A percentile compares a stretch with the other conserved stretches of the same genome.
Evolutionary conservation across 73 alveolate genomes (phyloP).

Genomic region (Breviolum minutum): DNA sequence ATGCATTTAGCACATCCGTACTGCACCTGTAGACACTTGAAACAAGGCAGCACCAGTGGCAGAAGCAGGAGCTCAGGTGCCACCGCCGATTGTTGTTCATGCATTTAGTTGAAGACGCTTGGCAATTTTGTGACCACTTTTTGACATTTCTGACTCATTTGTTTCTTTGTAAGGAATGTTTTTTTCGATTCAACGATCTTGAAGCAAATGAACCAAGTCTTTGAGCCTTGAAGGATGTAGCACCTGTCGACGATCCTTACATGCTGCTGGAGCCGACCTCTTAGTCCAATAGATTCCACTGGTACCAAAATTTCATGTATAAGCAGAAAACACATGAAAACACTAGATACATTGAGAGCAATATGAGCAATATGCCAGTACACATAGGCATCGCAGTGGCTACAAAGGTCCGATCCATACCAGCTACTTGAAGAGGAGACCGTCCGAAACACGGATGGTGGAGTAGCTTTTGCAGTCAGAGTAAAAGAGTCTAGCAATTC

Average conservation of each 20-base stretch:
- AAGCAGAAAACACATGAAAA: not conserved
- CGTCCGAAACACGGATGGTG: not conserved
- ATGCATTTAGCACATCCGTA: too few species aligned
- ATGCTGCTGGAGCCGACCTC: slow-evolving; percentile 19
- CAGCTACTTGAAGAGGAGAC: slow-evolving; percentile 35
- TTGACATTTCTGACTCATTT: too few species aligned
- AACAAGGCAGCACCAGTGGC: not conserved
- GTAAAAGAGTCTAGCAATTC: too few species aligned
- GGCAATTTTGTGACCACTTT: too few species aligned
- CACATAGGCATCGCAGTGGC: not conserved
- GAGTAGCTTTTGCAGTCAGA: too few species aligned
- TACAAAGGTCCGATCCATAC: slow-evolving; percentile 58
- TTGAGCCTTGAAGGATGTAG: not conserved
- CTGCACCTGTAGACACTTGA: too few species aligned
- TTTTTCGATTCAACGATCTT: too few species aligned
- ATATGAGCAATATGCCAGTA: too few species aligned
- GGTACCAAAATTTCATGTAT: not conserved
- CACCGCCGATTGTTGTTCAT: not conserved
- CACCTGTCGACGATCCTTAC: slow-evolving; percentile 30
- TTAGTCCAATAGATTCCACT: not conserved
- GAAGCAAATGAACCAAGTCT: not conserved
- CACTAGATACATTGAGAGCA: too few species aligned
- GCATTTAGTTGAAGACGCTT: not conserved
- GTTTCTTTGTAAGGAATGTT: too few species aligned
- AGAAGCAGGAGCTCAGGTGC: slow-evolving; percentile 5